Evolutionary conservation across 257 asterid species (phyloP).

Genomic region (Capsicum chinense): DNA sequence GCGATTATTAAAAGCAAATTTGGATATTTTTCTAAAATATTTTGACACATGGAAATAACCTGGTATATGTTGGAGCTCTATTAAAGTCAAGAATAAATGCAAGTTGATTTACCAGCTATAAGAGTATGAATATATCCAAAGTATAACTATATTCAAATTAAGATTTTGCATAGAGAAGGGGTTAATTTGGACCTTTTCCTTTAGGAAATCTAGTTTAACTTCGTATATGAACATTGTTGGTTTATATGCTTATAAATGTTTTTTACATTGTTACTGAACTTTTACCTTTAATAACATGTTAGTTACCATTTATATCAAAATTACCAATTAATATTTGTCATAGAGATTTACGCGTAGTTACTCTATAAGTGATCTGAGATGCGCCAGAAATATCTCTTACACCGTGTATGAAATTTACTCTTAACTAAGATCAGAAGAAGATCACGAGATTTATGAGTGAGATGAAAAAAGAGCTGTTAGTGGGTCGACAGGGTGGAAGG

Average conservation of each 20-base stretch:
- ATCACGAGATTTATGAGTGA: not conserved
- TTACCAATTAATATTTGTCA: not conserved
- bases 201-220: not conserved
- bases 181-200: not conserved
- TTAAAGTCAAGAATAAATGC: too few relatives aligned
- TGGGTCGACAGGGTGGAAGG: constrained; percentile 1
- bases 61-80: not conserved
- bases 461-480: not conserved
- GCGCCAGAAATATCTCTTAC: not conserved
- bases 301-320: not conserved
- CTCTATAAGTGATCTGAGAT: not conserved
- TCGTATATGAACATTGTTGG: not conserved
- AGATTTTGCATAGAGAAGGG: not conserved
- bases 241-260: not conserved
- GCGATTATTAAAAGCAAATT: too few relatives aligned
- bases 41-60: too few relatives aligned
- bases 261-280: not conserved
- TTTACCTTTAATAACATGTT: not conserved
- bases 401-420: not conserved
- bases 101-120: not conserved
- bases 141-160: not conserved
- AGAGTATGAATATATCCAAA: not conserved
- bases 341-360: too few relatives aligned
- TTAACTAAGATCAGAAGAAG: not conserved
- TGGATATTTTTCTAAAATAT: too few relatives aligned